phyloP scores from a whole-genome alignment of 208 protist species.

The Acanthamoeba castellanii region DNA sequence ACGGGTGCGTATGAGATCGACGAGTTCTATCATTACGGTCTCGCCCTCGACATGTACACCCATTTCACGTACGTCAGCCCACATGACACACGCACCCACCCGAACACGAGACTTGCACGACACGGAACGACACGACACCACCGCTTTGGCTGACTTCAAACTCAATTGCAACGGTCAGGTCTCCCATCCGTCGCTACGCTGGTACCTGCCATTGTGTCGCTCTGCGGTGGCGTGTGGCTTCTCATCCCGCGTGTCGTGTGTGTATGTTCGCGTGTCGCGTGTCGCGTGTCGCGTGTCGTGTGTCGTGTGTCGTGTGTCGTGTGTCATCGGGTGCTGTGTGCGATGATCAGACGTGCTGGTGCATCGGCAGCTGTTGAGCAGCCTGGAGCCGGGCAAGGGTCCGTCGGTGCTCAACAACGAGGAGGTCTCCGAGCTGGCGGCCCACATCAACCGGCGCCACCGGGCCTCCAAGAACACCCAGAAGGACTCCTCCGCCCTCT shows the following conservation, averaged over 20 bases:
- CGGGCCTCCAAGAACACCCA: constrained; percentile 75
- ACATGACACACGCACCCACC: too few relatives aligned
- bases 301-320: too few relatives aligned
- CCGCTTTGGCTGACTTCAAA: not conserved
- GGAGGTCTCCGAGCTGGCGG: constrained; percentile 32
- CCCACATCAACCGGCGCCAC: constrained; percentile 61
- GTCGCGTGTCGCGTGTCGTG: too few relatives aligned
- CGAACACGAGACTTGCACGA: too few relatives aligned
- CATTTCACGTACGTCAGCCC: constrained; percentile 95
- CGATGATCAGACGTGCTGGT: constrained; percentile 12
- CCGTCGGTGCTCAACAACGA: constrained; percentile 53
- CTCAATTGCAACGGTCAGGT: constrained; percentile 69
- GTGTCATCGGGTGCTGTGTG: not conserved
- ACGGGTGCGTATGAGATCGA: constrained; percentile 51
- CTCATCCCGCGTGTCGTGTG: not conserved
- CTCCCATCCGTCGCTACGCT: constrained; percentile 92
- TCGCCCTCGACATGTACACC: constrained; percentile 92
- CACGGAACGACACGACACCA: too few relatives aligned
- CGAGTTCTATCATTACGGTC: constrained; percentile 92
- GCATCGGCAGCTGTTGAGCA: constrained; percentile 68
- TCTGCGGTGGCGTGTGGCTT: not conserved
- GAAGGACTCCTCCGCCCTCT: constrained; percentile 81
- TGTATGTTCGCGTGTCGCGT: not conserved
- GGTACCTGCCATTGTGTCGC: not conserved
- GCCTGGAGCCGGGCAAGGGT: not conserved